Evolutionary conservation across 1,284 basidiomycete species (phyloP).

Genomic region (Ustilago nuda): DNA sequence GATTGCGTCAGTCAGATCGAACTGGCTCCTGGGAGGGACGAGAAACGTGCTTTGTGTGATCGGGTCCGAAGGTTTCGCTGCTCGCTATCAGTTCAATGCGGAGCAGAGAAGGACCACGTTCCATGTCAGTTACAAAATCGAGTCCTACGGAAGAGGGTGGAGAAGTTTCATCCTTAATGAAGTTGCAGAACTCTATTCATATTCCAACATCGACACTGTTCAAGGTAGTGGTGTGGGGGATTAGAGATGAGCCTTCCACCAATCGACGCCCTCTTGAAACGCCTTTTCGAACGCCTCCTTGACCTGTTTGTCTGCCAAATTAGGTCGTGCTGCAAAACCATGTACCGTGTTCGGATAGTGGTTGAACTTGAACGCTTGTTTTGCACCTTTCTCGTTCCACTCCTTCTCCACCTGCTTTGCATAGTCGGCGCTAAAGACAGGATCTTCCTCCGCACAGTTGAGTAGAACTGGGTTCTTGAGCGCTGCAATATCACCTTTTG

Average conservation of each 20-base stretch:
- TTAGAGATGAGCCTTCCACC: constrained; percentile 42
- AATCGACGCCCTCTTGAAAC: constrained; percentile 16
- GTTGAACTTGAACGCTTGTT: constrained; percentile 74
- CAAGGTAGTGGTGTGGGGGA: not conserved
- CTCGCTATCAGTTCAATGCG: no score
- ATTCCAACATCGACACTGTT: not conserved
- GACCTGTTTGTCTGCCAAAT: constrained; percentile 72
- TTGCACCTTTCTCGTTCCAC: constrained; percentile 71
- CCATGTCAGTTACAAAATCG: not conserved
- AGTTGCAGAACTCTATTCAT: not conserved
- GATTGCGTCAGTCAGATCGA: no score
- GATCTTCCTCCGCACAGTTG: constrained; percentile 76
- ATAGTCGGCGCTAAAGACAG: constrained; percentile 70
- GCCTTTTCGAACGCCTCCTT: constrained; percentile 73
- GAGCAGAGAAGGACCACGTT: no score
- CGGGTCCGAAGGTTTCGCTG: no score
- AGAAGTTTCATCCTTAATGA: not conserved
- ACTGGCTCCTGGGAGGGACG: no score
- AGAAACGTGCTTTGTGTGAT: no score
- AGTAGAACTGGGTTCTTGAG: constrained; percentile 74
- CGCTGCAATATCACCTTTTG: constrained; percentile 53
- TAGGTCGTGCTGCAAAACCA: constrained; percentile 75
- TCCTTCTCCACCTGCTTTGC: constrained; percentile 72
- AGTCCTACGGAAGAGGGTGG: not conserved
- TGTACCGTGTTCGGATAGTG: constrained; percentile 75